Evolutionary conservation across 352 stramenopile genomes (phyloP).

Genomic region (Phytophthora constricta): DNA sequence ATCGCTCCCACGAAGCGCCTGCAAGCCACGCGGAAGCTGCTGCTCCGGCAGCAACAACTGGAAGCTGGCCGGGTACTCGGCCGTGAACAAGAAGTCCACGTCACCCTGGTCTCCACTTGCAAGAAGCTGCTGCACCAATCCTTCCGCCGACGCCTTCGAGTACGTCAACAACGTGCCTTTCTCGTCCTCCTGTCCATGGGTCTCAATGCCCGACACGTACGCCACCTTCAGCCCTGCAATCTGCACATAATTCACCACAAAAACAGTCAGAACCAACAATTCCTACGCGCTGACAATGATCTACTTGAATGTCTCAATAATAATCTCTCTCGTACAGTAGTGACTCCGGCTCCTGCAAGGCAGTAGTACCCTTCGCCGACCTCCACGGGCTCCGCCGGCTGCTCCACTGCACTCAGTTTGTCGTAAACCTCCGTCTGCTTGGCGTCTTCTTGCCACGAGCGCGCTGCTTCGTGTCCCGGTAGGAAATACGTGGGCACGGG

Average conservation of each 20-base stretch:
- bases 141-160: constrained; percentile 37
- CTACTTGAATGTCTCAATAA: too few species aligned
- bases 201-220: constrained; percentile 42
- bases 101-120: constrained; percentile 28
- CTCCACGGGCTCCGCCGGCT: constrained; percentile 34
- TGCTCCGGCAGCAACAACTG: constrained; percentile 64
- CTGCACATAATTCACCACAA: constrained; percentile 17
- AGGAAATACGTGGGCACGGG: constrained; percentile 75
- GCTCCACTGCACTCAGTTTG: constrained; percentile 34
- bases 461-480: constrained; percentile 36
- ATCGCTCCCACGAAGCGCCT: constrained; percentile 38
- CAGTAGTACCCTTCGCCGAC: constrained; percentile 59
- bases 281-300: too few species aligned
- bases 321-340: constrained; percentile 33
- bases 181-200: constrained; percentile 29
- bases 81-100: constrained; percentile 74
- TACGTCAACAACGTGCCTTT: constrained; percentile 39
- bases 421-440: constrained; percentile 47
- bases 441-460: constrained; percentile 35
- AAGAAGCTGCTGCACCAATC: constrained; percentile 32
- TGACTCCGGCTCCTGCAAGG: constrained; percentile 52
- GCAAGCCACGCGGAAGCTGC: constrained; percentile 60
- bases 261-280: constrained; percentile 8
- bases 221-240: constrained; percentile 55
- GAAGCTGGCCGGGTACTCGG: constrained; percentile 57